Evolutionary conservation across 768 basidiomycete genomes (phyloP).

Genomic region (Postia placenta): DNA sequence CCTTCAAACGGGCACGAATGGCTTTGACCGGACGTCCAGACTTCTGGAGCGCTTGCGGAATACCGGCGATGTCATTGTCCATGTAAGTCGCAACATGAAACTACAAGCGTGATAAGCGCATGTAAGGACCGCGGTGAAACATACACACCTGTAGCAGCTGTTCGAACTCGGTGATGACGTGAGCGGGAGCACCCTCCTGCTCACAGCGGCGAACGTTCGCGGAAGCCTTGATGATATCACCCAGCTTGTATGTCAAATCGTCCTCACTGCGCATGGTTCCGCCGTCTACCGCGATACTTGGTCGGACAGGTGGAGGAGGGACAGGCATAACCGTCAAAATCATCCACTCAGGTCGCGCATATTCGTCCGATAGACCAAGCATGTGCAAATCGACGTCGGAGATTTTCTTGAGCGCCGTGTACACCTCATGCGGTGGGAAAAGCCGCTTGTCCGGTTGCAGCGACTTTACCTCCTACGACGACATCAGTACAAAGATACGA

Average conservation of each 20-base stretch:
- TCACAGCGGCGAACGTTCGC: conserved; percentile 89
- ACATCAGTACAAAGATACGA: conserved; percentile 4
- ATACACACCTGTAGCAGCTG: conserved; percentile 84
- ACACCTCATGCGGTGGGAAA: conserved; percentile 83
- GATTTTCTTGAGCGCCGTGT: conserved; percentile 95
- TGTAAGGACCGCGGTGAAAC: background rate
- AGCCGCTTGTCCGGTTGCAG: conserved; percentile 77
- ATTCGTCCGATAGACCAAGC: conserved; percentile 90
- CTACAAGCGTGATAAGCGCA: conserved; percentile 31
- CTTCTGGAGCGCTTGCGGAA: conserved; percentile 95
- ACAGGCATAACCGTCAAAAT: conserved; percentile 97
- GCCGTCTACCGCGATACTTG: conserved; percentile 95
- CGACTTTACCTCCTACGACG: conserved; percentile 65
- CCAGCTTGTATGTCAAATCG: conserved; percentile 96
- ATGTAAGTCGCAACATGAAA: conserved; percentile 99
- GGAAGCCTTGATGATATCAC: conserved; percentile 94
- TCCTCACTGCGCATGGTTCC: conserved; percentile 97
- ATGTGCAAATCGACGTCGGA: conserved; percentile 81
- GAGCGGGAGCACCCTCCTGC: conserved; percentile 94
- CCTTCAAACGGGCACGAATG: conserved; percentile 95
- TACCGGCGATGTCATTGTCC: conserved; percentile 99
- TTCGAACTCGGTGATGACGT: conserved; percentile 94
- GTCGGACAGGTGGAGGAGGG: conserved; percentile 95
- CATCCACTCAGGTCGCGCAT: conserved; percentile 99
- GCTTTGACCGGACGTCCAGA: conserved; percentile 97